These are phyloP conservation scores for Epichloe coenophiala DNA, from an alignment of 2,329 filamentous ascomycete genomes.

Conservation along the genomic window DNA sequence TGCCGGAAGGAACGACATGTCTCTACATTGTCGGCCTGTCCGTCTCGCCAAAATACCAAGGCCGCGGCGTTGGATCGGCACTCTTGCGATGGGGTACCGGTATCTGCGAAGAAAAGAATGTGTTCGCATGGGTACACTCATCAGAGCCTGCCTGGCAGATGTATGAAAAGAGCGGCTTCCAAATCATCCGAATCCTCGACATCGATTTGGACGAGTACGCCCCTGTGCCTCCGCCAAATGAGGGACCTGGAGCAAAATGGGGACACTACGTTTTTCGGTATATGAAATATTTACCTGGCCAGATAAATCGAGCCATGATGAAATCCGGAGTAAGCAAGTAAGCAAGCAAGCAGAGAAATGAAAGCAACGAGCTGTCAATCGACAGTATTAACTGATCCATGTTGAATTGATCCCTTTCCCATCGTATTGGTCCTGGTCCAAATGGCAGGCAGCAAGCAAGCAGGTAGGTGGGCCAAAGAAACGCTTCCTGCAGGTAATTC, in stretches of 20 bases:
- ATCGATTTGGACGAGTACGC: conserved; percentile 20
- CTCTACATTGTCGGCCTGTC: conserved; percentile 19
- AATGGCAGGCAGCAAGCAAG: background rate
- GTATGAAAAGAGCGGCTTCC: conserved; percentile 18
- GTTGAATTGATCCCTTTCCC: background rate
- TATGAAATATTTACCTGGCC: conserved; percentile 14
- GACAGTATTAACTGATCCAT: too few relatives aligned
- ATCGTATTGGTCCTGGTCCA: background rate
- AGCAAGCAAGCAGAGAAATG: background rate
- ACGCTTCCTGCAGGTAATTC: background rate
- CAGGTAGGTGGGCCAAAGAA: background rate
- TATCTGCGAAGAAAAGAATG: conserved; percentile 14
- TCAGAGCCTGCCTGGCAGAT: conserved; percentile 17
- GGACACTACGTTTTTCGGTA: conserved; percentile 21
- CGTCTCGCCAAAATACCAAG: conserved; percentile 18
- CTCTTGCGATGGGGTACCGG: conserved; percentile 19
- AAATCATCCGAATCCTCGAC: conserved; percentile 15
- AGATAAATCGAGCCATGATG: background rate
- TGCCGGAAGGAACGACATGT: conserved; percentile 19
- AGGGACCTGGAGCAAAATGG: conserved; percentile 16
- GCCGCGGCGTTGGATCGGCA: conserved; percentile 18
- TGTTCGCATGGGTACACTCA: conserved; percentile 22
- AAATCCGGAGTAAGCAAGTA: too few relatives aligned
- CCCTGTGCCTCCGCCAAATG: conserved; percentile 11
- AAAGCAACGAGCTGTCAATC: too few relatives aligned